These are phyloP conservation scores for Phlebopus sp. DNA, from an alignment of 1,284 basidiomycete genomes.

Conservation along the genomic window DNA sequence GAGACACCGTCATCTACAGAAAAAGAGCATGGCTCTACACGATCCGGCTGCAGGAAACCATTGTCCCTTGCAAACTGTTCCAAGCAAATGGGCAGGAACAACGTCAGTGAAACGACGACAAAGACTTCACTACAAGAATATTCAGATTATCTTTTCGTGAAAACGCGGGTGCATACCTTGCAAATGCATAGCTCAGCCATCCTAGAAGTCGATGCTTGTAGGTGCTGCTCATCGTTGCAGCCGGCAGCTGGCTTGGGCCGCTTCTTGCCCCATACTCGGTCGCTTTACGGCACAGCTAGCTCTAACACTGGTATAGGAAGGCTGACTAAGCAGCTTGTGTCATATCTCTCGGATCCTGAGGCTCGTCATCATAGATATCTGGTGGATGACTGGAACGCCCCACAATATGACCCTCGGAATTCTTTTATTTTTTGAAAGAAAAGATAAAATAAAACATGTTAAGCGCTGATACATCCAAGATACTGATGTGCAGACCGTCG, in stretches of 20 bases:
- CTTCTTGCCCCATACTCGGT: not conserved
- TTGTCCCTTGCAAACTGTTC: conserved; percentile 85
- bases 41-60: conserved; percentile 66
- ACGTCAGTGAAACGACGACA: conserved; percentile 73
- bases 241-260: not conserved
- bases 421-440: no score
- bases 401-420: no score
- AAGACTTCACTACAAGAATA: conserved; percentile 64
- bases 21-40: conserved; percentile 47
- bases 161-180: conserved; percentile 45
- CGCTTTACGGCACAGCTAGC: not conserved
- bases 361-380: no score
- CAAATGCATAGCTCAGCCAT: conserved; percentile 77
- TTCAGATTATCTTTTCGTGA: not conserved
- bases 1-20: conserved; percentile 15
- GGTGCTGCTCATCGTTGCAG: conserved; percentile 11
- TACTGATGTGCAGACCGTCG: no score
- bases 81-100: conserved; percentile 80
- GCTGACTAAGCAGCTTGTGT: conserved; percentile 2
- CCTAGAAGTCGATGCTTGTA: conserved; percentile 54
- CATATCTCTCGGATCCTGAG: no score
- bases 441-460: no score
- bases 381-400: no score
- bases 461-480: no score
- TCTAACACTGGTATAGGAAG: no score